Conservation (phyloP, 345 rosid species). For the Moringa oleifera region DNA sequence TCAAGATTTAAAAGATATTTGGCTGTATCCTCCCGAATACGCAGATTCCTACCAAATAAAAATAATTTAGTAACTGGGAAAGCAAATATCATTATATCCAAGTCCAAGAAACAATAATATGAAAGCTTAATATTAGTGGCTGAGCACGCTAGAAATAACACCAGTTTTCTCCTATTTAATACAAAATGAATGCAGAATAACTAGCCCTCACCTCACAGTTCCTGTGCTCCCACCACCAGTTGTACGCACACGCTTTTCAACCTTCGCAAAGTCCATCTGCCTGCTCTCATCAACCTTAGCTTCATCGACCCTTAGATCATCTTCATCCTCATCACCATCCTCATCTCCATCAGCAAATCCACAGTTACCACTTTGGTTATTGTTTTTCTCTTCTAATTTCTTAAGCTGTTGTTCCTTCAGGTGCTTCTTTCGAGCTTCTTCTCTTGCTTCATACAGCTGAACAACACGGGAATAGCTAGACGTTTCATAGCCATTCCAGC, state of each 20-base stretch:
- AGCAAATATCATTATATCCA: neutral
- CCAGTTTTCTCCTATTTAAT: too few species aligned
- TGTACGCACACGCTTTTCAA: conserved; percentile 95
- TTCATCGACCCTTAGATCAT: conserved; percentile 79
- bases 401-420: conserved; percentile 76
- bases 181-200: neutral
- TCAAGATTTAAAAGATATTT: conserved; percentile 72
- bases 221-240: conserved; percentile 99
- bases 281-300: conserved; percentile 88
- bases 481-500: conserved; percentile 88
- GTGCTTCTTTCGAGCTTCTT: conserved; percentile 65
- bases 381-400: conserved; percentile 77
- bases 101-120: neutral
- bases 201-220: conserved; percentile 63
- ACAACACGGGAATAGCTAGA: conserved; percentile 62
- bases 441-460: conserved; percentile 76
- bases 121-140: neutral
- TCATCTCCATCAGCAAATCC: conserved; percentile 25
- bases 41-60: conserved; percentile 47
- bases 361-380: conserved; percentile 31
- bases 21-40: conserved; percentile 76
- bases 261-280: conserved; percentile 97
- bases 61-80: too few species aligned
- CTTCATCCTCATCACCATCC: conserved; percentile 74
- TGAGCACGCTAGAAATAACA: neutral